These are phyloP conservation scores for Barbarea vulgaris DNA, from an alignment of 345 rosid genomes.

Conservation along the genomic window DNA sequence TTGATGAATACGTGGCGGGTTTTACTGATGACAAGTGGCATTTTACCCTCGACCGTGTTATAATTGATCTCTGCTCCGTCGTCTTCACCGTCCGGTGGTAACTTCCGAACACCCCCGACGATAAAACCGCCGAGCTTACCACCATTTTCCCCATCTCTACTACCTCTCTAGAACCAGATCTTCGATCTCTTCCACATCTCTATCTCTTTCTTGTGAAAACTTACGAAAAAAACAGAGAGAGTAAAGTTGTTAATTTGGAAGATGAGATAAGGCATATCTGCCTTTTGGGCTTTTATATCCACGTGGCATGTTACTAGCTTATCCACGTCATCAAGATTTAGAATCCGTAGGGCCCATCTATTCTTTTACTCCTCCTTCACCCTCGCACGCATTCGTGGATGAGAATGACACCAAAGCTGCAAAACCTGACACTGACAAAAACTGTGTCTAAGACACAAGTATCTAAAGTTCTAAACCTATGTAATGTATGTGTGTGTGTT, in stretches of 20 bases:
- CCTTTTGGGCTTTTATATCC: background rate
- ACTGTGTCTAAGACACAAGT: no score
- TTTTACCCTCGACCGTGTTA: slow-evolving; percentile 39
- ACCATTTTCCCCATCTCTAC: slow-evolving; percentile 40
- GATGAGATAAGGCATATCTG: slow-evolving; percentile 39
- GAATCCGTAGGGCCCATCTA: slow-evolving; percentile 10
- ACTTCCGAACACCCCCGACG: slow-evolving; percentile 38
- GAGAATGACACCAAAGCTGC: slow-evolving; percentile 3
- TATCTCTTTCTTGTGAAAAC: background rate
- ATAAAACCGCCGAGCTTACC: slow-evolving; percentile 33
- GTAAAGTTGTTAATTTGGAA: slow-evolving; percentile 24
- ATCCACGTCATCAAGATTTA: slow-evolving; percentile 15
- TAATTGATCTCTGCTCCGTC: slow-evolving; percentile 32
- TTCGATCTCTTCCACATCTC: slow-evolving; percentile 3
- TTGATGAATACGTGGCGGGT: slow-evolving; percentile 65
- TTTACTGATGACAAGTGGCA: slow-evolving; percentile 40
- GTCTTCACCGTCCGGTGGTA: slow-evolving; percentile 34
- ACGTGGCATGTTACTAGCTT: background rate
- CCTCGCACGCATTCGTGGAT: background rate
- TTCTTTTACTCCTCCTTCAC: background rate
- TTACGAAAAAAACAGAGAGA: background rate
- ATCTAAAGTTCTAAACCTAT: no score
- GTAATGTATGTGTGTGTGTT: no score
- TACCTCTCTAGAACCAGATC: background rate
- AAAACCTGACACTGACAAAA: background rate